These are phyloP conservation scores for Gynandropsis gynandra DNA, from an alignment of 345 rosid genomes.

Conservation along the genomic window DNA sequence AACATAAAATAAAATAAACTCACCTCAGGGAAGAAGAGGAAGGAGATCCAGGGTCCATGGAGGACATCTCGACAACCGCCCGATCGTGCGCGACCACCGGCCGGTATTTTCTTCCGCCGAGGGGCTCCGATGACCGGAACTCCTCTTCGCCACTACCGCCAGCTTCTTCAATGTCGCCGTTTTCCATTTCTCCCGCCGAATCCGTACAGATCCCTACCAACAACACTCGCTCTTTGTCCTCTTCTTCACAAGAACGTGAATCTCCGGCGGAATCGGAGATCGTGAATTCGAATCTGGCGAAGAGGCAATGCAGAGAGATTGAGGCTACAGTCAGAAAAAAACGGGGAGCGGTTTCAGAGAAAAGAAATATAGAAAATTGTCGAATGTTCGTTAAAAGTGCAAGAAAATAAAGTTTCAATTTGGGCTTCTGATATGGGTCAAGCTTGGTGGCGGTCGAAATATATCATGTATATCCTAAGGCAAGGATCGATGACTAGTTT, in stretches of 20 bases:
- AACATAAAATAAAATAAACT: not conserved
- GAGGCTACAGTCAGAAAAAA: conserved; percentile 16
- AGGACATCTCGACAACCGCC: conserved; percentile 87
- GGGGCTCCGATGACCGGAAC: conserved; percentile 26
- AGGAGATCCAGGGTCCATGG: conserved; percentile 74
- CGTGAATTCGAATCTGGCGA: conserved; percentile 20
- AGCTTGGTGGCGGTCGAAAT: too few relatives aligned
- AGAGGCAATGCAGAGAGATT: conserved; percentile 20
- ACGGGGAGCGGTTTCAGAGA: too few relatives aligned
- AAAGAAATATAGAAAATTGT: not conserved
- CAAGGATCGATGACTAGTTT: too few relatives aligned
- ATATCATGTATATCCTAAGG: too few relatives aligned
- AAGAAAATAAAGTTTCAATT: too few relatives aligned
- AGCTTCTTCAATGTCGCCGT: conserved; percentile 61
- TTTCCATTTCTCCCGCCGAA: conserved; percentile 46
- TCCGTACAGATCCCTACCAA: conserved; percentile 12
- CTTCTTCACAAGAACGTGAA: conserved; percentile 7
- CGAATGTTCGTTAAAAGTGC: too few relatives aligned
- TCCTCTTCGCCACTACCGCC: conserved; percentile 47
- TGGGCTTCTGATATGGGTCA: too few relatives aligned
- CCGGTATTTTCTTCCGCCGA: conserved; percentile 57
- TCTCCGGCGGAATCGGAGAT: conserved; percentile 13
- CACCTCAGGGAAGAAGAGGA: conserved; percentile 34
- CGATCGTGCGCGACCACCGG: conserved; percentile 88
- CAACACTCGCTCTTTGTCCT: not conserved